Evolutionary conservation across 2,329 filamentous ascomycete genomes (phyloP).

Genomic region (Botrytis squamosa): DNA sequence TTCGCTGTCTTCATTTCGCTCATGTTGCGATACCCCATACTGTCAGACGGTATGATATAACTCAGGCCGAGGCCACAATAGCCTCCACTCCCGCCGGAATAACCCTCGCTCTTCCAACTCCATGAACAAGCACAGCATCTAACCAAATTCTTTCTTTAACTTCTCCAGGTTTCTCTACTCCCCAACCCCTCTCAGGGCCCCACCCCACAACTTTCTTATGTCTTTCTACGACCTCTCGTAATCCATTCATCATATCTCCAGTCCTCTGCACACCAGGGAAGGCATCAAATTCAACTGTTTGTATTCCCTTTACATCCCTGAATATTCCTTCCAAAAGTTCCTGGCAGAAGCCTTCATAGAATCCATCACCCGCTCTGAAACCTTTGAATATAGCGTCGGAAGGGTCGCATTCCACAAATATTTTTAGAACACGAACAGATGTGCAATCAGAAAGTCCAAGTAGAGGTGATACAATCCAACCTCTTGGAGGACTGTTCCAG

Average conservation of each 20-base stretch:
- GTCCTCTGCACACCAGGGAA: constrained; percentile 63
- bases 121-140: constrained; percentile 31
- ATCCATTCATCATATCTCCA: constrained; percentile 61
- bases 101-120: constrained; percentile 16
- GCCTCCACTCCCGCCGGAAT: neutral
- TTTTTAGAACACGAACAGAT: constrained; percentile 57
- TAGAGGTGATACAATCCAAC: constrained; percentile 66
- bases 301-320: constrained; percentile 53
- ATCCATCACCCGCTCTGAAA: constrained; percentile 58
- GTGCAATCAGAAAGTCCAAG: constrained; percentile 63
- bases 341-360: constrained; percentile 67
- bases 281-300: constrained; percentile 67
- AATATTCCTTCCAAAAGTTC: constrained; percentile 58
- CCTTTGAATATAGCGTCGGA: constrained; percentile 66
- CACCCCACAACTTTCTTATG: constrained; percentile 58
- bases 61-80: neutral
- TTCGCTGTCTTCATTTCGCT: neutral
- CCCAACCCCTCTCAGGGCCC: constrained; percentile 65
- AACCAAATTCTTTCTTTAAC: constrained; percentile 30
- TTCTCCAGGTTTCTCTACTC: constrained; percentile 48
- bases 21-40: neutral
- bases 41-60: neutral
- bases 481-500: constrained; percentile 66
- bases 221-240: constrained; percentile 53
- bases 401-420: constrained; percentile 73